Base-by-base conservation (phyloP, 2,329 filamentous ascomycete genomes). In the Beauveria australis region DNA sequence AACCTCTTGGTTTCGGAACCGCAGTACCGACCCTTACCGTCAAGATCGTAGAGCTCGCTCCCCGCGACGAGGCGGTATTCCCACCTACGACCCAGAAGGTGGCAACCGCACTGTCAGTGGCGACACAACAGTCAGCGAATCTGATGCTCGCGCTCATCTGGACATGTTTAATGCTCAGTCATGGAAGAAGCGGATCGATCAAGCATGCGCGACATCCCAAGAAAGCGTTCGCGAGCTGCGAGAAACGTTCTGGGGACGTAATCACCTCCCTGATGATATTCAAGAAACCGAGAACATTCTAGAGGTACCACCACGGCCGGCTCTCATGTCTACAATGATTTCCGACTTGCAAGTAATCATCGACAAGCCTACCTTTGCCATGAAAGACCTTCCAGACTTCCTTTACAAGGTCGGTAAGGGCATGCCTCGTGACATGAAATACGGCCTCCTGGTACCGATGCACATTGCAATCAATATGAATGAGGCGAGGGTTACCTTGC, bases 371-470 rank as follows among this genome's bases (percentile, higher is more conserved):
- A 93, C 90, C 0, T 99, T 99, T 70, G 88, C 92, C 0, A 78
- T 96, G 62, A 80, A 84, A 3, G 87, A 96, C 14, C 85, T 93
- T 59, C 89, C 93, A 0, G 83, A 89, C 18, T 99, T 96, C 70
- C 78, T 99, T 28, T 83, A 97, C 70, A 84, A 85, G 53, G 87
- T 97, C 61, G 94, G 94, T n/a, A 99, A 99, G 75, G 94, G 94
- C 1, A 95, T 99, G 85, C 94, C 94, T 1, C 81, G 85, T 64
- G 88, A 95, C 68, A 99, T 92, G 83, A 80, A 93, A 69, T 99
- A 97, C 71, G 87, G 91, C 10, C 79, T 99, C 22, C 81, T 99
- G 19, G 79, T 99, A 12, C 95, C 94, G 0, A 91, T 97, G 87
- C 89, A 89, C 72, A 81, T 99, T 2, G 87, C 91, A 65, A 82